Conservation (phyloP, 2,329 filamentous ascomycete genomes). For the Botrytis byssoidea region DNA sequence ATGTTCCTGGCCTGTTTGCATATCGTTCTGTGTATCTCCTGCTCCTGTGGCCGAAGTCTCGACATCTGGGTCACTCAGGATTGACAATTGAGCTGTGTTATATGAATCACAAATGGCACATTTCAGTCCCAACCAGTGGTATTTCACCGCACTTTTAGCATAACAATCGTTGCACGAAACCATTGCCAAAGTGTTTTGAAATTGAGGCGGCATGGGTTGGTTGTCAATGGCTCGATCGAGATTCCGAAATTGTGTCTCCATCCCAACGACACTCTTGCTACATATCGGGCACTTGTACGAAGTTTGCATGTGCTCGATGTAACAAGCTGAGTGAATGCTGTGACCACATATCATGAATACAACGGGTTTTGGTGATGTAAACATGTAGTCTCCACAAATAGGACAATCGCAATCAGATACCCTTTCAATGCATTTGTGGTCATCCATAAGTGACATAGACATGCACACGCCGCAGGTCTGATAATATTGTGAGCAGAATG, state of each 20-base stretch:
- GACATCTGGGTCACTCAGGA: constrained; percentile 48
- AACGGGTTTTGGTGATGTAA: constrained; percentile 82
- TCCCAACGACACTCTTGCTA: constrained; percentile 94
- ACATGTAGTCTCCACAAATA: constrained; percentile 95
- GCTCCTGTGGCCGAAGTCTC: constrained; percentile 25
- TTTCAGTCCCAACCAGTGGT: constrained; percentile 93
- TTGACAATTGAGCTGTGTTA: constrained; percentile 65
- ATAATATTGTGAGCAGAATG: constrained; percentile 18
- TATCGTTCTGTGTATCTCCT: constrained; percentile 29
- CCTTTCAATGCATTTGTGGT: constrained; percentile 91
- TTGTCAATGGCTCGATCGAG: constrained; percentile 81
- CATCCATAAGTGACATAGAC: constrained; percentile 77
- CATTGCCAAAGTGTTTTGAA: constrained; percentile 73
- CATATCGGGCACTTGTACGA: constrained; percentile 97
- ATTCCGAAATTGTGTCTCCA: constrained; percentile 93
- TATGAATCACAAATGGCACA: constrained; percentile 73
- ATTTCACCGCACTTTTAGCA: constrained; percentile 79
- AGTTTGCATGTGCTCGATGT: constrained; percentile 79
- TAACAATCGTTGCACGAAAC: constrained; percentile 95
- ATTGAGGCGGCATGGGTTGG: constrained; percentile 90
- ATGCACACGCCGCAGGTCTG: constrained; percentile 93
- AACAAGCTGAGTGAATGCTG: constrained; percentile 89
- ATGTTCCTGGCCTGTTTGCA: constrained; percentile 24
- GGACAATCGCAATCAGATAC: constrained; percentile 95
- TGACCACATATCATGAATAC: constrained; percentile 96